Evolutionary conservation across 2,329 filamentous ascomycete species (phyloP).

Genomic region (Leptographium wingfieldii): DNA sequence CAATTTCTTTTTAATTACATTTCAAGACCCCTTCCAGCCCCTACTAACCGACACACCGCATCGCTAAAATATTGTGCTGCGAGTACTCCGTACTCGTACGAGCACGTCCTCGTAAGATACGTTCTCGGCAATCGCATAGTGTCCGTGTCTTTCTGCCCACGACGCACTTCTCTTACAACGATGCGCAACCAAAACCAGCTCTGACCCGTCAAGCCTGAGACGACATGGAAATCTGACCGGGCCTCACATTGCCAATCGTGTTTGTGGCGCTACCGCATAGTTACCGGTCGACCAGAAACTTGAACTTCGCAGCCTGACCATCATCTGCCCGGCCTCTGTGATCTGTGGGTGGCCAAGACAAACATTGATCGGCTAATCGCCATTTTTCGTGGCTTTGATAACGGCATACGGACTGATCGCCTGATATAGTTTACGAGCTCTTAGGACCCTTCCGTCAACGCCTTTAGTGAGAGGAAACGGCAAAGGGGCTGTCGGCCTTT

Average conservation of each 20-base stretch:
- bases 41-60: neutral
- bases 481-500: neutral
- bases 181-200: neutral
- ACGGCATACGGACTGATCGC: neutral
- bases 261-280: neutral
- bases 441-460: neutral
- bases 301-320: neutral
- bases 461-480: neutral
- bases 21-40: neutral
- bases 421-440: neutral
- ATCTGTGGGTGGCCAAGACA: neutral
- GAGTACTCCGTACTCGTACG: neutral
- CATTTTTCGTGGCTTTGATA: neutral
- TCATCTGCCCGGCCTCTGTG: neutral
- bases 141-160: neutral
- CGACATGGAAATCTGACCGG: neutral
- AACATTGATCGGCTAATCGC: neutral
- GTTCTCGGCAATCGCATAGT: neutral
- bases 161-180: neutral
- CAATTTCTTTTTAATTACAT: slow-evolving; percentile 1
- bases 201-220: neutral
- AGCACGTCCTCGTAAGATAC: neutral
- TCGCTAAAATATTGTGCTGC: neutral
- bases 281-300: neutral
- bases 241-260: neutral